These are phyloP conservation scores for Neurospora sp. DNA, from an alignment of 495 filamentous ascomycete species.

Conservation along the genomic window DNA sequence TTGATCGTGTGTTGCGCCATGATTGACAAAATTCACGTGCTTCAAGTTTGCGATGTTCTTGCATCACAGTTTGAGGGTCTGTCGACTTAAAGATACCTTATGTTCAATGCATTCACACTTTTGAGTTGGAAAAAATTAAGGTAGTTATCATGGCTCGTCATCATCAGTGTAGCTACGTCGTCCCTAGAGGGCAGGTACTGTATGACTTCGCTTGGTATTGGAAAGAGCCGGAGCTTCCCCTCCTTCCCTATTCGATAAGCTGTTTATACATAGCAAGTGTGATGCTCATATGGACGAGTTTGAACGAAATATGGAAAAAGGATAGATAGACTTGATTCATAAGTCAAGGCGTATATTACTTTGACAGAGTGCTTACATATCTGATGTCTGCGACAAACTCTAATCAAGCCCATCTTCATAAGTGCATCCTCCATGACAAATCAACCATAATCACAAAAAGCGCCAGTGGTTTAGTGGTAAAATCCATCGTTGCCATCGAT, in stretches of 20 bases:
- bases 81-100: neutral
- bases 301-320: neutral
- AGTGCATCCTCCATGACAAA: neutral
- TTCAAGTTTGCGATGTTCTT: neutral
- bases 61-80: neutral
- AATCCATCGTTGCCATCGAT: conserved; percentile 46
- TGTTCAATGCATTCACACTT: neutral
- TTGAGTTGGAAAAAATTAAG: neutral
- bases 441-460: neutral
- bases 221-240: neutral
- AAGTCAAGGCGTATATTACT: neutral
- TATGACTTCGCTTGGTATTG: neutral
- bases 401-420: neutral
- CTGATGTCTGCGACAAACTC: neutral
- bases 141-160: neutral
- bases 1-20: neutral
- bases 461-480: conserved; percentile 42
- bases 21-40: neutral
- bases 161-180: neutral
- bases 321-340: no score
- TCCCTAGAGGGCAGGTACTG: neutral
- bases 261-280: neutral
- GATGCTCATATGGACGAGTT: neutral
- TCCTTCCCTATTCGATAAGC: neutral
- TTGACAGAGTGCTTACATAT: neutral